These are phyloP conservation scores for Rachicladosporium sp. DNA, from an alignment of 2,329 filamentous ascomycete genomes.

Conservation along the genomic window DNA sequence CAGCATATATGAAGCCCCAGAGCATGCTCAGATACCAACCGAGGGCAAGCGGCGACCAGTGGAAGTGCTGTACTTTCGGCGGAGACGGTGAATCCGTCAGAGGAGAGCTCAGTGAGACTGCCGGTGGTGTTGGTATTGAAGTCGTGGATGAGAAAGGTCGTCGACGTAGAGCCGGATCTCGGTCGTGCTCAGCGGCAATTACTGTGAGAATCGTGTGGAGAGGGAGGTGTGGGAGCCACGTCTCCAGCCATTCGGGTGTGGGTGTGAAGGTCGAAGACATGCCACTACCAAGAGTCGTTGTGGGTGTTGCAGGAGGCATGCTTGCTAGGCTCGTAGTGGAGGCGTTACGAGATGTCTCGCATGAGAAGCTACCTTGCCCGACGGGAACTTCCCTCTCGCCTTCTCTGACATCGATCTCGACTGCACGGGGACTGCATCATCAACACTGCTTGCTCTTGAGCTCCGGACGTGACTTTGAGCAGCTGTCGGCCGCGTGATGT, in stretches of 20 bases:
- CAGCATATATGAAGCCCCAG: slow-evolving; percentile 85
- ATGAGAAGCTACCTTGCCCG: slow-evolving; percentile 66
- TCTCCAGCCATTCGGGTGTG: slow-evolving; percentile 73
- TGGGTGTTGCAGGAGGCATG: slow-evolving; percentile 41
- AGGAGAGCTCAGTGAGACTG: background rate
- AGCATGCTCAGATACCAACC: slow-evolving; percentile 94
- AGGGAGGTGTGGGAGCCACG: slow-evolving; percentile 83
- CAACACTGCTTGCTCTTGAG: slow-evolving; percentile 42
- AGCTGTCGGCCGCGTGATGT: slow-evolving; percentile 17
- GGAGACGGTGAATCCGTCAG: slow-evolving; percentile 36
- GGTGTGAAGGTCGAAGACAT: slow-evolving; percentile 55
- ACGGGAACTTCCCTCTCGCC: slow-evolving; percentile 89
- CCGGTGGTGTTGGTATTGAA: background rate
- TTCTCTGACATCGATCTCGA: slow-evolving; percentile 93
- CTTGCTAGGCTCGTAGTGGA: slow-evolving; percentile 61
- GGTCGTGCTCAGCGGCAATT: slow-evolving; percentile 38
- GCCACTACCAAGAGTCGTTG: slow-evolving; percentile 18
- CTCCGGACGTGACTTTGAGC: slow-evolving; percentile 3
- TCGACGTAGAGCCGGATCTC: slow-evolving; percentile 14
- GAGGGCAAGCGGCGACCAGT: slow-evolving; percentile 80
- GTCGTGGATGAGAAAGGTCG: slow-evolving; percentile 2
- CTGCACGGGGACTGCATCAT: slow-evolving; percentile 72
- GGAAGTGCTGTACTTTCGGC: slow-evolving; percentile 66
- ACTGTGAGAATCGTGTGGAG: slow-evolving; percentile 74
- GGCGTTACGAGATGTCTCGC: slow-evolving; percentile 58